Evolutionary conservation across 2,329 filamentous ascomycete genomes (phyloP).

Genomic region (Colletotrichum chlorophyti): DNA sequence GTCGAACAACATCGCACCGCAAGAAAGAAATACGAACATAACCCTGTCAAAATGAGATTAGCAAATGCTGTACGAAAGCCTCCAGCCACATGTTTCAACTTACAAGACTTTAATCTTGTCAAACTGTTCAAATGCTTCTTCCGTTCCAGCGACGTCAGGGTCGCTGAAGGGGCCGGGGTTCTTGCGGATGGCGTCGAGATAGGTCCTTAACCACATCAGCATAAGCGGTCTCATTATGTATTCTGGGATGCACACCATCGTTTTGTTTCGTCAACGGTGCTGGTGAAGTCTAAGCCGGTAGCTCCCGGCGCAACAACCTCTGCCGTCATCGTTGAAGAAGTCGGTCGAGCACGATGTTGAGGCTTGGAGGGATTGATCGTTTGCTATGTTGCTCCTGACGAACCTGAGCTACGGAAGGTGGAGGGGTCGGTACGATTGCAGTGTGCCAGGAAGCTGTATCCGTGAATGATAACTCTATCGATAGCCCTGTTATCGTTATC

Average conservation of each 20-base stretch:
- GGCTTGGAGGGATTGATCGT: neutral
- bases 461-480: conserved; percentile 13
- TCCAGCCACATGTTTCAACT: conserved; percentile 37
- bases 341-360: neutral
- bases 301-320: neutral
- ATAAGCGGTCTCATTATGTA: too few species aligned
- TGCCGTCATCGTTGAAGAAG: conserved; percentile 9
- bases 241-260: conserved; percentile 20
- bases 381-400: conserved; percentile 5
- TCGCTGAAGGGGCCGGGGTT: conserved; percentile 84
- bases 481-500: neutral
- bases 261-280: conserved; percentile 20
- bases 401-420: neutral
- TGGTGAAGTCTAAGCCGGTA: neutral
- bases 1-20: conserved; percentile 22
- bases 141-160: conserved; percentile 55
- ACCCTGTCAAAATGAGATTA: conserved; percentile 48
- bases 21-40: conserved; percentile 48
- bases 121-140: conserved; percentile 62
- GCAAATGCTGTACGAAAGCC: conserved; percentile 3
- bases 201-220: conserved; percentile 64
- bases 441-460: neutral
- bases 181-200: conserved; percentile 81
- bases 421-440: conserved; percentile 10
- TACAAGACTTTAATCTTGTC: conserved; percentile 79